Evolutionary conservation across 2,329 filamentous ascomycete genomes (phyloP).

Genomic region (Endoconidiophora laricicola): DNA sequence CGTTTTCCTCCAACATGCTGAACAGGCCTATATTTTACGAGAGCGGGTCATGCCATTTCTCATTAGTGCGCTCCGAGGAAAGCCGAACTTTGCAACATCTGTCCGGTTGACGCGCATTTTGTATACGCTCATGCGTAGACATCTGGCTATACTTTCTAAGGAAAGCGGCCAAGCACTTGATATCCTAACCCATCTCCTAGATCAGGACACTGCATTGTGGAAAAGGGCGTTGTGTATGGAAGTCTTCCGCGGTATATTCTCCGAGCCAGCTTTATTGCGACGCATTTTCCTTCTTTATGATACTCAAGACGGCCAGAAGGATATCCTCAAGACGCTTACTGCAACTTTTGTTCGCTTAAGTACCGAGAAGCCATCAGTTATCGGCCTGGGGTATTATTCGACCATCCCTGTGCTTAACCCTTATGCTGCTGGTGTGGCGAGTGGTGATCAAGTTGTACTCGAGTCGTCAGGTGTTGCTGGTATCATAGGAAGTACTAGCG

Average conservation of each 20-base stretch:
- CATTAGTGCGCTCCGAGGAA: slow-evolving; percentile 60
- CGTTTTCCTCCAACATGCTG: slow-evolving; percentile 61
- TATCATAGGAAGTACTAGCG: slow-evolving; percentile 58
- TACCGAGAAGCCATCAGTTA: slow-evolving; percentile 75
- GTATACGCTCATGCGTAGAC: slow-evolving; percentile 62
- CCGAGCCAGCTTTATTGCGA: slow-evolving; percentile 60
- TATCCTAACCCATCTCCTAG: slow-evolving; percentile 68
- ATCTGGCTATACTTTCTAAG: slow-evolving; percentile 54
- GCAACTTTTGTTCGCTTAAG: slow-evolving; percentile 83
- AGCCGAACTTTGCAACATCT: slow-evolving; percentile 63
- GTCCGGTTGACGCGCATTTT: slow-evolving; percentile 71
- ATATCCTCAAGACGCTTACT: slow-evolving; percentile 66
- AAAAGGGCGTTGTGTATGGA: slow-evolving; percentile 85
- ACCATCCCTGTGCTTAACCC: slow-evolving; percentile 54
- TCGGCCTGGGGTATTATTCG: slow-evolving; percentile 78
- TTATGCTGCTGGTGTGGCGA: slow-evolving; percentile 36
- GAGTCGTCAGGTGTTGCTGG: slow-evolving; percentile 79
- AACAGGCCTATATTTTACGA: slow-evolving; percentile 66
- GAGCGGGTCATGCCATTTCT: slow-evolving; percentile 68
- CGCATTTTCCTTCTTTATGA: slow-evolving; percentile 73
- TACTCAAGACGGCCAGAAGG: slow-evolving; percentile 50
- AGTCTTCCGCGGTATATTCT: slow-evolving; percentile 70
- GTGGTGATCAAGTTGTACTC: slow-evolving; percentile 69
- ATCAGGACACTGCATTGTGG: slow-evolving; percentile 73
- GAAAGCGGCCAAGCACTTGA: slow-evolving; percentile 75